phyloP scores from a whole-genome alignment of 163 green algal genomes.

The Scenedesmus sp. region DNA sequence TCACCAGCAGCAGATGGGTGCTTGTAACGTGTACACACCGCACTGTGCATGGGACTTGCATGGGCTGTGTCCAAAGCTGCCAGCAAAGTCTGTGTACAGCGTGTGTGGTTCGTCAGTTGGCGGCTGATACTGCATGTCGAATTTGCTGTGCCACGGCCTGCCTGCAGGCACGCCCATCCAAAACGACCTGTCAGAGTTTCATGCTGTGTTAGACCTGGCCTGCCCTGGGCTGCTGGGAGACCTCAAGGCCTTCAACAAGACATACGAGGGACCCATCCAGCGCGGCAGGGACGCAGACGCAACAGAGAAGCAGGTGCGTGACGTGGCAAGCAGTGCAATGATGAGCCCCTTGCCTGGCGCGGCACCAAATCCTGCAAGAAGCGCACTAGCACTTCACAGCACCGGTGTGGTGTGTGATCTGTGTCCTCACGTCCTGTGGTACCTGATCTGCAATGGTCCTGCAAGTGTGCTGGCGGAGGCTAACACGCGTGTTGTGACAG shows the following conservation, averaged over 20 bases:
- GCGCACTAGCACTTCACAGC: neutral
- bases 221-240: conserved; percentile 93
- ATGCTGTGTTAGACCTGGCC: conserved; percentile 86
- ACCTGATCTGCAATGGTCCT: no score
- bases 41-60: no score
- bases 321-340: neutral
- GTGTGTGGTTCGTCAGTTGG: no score
- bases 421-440: no score
- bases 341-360: neutral
- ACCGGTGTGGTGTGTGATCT: neutral
- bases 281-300: conserved; percentile 86
- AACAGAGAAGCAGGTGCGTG: conserved; percentile 65
- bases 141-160: neutral
- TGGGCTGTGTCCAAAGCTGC: no score
- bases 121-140: no score
- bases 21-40: no score
- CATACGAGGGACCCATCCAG: conserved; percentile 84
- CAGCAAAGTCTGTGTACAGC: no score
- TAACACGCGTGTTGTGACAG: neutral
- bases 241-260: conserved; percentile 44
- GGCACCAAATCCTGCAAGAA: neutral
- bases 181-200: conserved; percentile 95
- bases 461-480: no score
- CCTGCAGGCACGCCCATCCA: conserved; percentile 90
- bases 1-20: no score